Evolutionary conservation across 495 filamentous ascomycete genomes (phyloP), one percentile per base, ranked within the genome.

Genomic region (Penicillium salamii): DNA sequence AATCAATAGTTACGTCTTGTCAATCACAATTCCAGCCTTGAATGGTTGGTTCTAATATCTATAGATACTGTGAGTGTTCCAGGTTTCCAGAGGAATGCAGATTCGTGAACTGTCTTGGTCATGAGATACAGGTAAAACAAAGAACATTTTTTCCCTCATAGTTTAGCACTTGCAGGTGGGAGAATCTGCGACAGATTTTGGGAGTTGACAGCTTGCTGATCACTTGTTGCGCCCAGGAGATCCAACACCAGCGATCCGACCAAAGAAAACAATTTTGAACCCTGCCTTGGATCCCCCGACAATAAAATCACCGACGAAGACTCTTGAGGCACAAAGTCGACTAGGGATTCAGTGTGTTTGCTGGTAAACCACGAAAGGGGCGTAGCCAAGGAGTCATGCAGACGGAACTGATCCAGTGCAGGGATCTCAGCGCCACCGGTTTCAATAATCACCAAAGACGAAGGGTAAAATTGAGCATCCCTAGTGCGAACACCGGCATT

Each of bases 301-400:
- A 71, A 20, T 7, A 75, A 49, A 5, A 81, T 71, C 3, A 82
- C 54, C 6, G 77, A 68, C 3, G 58, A 57, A 13, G 61, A 53
- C 31, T 59, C 72, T 3, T 61, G 58, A 0, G 80, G 80, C 15
- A 80, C 71, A 42, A 71, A 78, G 46, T 82, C 79, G 9, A 83
- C 75, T 33, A 80, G 67, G 49, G 76, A 81, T 14, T 82, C 72
- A 21, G 76, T 76, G 55, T 80, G 78, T n/a, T 65, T 70, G 28
- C 81, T 79, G 13, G 74, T 74, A 60, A 76, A 81, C 79, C 80
- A 85, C 51, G 80, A 85, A 19, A 83, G 55, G 19, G 57, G 66
- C 41, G 67, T 69, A 26, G 37, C 46, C 44, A 74, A 49, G 5
- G 66, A 62, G 5, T 50, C 49, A 1, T 69, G 69, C 14, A 61